phyloP scores from a whole-genome alignment of 495 filamentous ascomycete genomes.

The Pyrenula massariospora region DNA sequence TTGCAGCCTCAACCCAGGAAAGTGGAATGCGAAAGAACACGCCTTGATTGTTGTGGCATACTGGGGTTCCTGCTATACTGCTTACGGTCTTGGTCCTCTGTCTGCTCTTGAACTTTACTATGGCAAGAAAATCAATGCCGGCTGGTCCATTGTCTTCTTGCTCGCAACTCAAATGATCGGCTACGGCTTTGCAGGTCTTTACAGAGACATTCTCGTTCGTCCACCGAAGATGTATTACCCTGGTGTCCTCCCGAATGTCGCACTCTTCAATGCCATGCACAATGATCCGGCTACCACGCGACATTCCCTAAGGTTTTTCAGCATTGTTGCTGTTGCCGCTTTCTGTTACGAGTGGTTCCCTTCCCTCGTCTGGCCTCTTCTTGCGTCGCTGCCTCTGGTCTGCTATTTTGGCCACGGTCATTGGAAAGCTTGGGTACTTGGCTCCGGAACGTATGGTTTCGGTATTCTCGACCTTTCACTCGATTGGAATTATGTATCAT shows the following conservation, averaged over 20 bases:
- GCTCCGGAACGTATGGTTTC: slow-evolving; percentile 7
- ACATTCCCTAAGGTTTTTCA: background rate
- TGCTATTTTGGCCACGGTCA: slow-evolving; percentile 12
- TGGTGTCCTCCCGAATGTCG: slow-evolving; percentile 7
- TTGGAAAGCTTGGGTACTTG: slow-evolving; percentile 6
- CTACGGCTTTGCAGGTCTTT: slow-evolving; percentile 39
- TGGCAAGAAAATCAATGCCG: background rate
- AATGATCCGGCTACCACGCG: slow-evolving; percentile 2
- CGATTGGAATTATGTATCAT: slow-evolving; percentile 37
- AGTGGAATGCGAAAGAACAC: slow-evolving; percentile 40
- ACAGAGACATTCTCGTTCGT: slow-evolving; percentile 43
- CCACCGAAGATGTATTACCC: slow-evolving; percentile 4
- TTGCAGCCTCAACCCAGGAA: slow-evolving; percentile 30
- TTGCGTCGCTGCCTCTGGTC: slow-evolving; percentile 9
- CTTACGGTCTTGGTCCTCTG: slow-evolving; percentile 11
- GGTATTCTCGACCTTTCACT: slow-evolving; percentile 29
- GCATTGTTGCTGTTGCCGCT: slow-evolving; percentile 1
- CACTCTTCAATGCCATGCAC: slow-evolving; percentile 12
- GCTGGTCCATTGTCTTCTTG: slow-evolving; percentile 31
- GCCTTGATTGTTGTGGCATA: slow-evolving; percentile 22
- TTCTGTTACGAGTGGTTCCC: slow-evolving; percentile 15
- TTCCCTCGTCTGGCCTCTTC: slow-evolving; percentile 11
- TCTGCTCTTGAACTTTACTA: background rate
- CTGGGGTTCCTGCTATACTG: background rate
- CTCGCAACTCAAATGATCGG: slow-evolving; percentile 36